A percentile compares a stretch with the other conserved stretches of the same genome.
Evolutionary conservation across 805 yeast genomes (phyloP).

Genomic region (Cephaloascus fragrans): DNA sequence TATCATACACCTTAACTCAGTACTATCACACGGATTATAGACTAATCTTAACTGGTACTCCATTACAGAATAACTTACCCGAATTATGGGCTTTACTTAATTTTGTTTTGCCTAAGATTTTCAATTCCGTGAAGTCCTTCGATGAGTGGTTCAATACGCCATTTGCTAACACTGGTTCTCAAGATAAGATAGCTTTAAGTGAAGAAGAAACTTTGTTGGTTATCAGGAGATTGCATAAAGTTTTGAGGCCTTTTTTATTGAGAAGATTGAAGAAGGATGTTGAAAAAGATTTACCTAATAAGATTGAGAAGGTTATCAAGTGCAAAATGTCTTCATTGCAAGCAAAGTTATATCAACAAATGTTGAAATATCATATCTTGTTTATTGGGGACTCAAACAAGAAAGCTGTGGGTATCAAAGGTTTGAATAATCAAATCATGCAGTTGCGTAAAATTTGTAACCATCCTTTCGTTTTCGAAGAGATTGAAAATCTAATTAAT

Average conservation of each 20-base stretch:
- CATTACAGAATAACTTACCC: slow-evolving; percentile 75
- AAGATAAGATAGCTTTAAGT: slow-evolving; percentile 68
- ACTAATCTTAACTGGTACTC: slow-evolving; percentile 81
- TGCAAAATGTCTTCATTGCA: slow-evolving; percentile 73
- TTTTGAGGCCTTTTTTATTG: slow-evolving; percentile 72
- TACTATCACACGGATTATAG: slow-evolving; percentile 70
- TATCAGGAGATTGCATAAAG: slow-evolving; percentile 79
- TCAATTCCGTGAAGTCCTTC: slow-evolving; percentile 77
- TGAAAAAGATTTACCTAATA: slow-evolving; percentile 78
- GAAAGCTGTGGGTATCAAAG: slow-evolving; percentile 60
- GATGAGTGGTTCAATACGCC: slow-evolving; percentile 91
- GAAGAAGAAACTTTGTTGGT: slow-evolving; percentile 82
- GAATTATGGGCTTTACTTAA: slow-evolving; percentile 81
- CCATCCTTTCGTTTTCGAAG: slow-evolving; percentile 83
- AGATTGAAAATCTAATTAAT: slow-evolving; percentile 62
- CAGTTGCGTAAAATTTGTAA: slow-evolving; percentile 78
- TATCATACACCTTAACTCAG: slow-evolving; percentile 60
- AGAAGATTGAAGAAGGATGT: slow-evolving; percentile 83
- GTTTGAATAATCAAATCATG: slow-evolving; percentile 76
- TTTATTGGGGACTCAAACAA: slow-evolving; percentile 54
- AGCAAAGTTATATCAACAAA: slow-evolving; percentile 60
- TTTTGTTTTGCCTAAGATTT: slow-evolving; percentile 74
- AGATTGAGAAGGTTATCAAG: slow-evolving; percentile 73
- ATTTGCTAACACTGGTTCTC: slow-evolving; percentile 76
- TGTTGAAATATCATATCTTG: slow-evolving; percentile 62